Evolutionary conservation across 768 basidiomycete species (phyloP).

Genomic region (Boletus insuetus): DNA sequence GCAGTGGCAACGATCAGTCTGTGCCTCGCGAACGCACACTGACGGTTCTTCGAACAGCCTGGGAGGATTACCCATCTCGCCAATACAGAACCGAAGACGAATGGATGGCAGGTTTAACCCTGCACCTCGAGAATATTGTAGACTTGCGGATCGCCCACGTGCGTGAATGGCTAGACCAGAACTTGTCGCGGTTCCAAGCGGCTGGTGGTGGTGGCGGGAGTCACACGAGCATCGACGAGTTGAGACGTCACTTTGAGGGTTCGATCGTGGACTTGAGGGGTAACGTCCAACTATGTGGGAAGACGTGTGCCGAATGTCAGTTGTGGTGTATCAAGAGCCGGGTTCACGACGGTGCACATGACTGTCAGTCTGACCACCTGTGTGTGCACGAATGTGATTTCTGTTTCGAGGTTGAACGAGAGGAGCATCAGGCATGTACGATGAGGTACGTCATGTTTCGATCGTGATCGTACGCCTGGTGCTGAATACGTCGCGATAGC

Average conservation of each 20-base stretch:
- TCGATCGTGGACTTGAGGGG: conserved; percentile 44
- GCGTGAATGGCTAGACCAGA: conserved; percentile 48
- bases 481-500: conserved; percentile 26
- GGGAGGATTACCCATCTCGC: conserved; percentile 18
- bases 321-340: conserved; percentile 46
- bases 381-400: conserved; percentile 47
- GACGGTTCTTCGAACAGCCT: conserved; percentile 13
- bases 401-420: conserved; percentile 28
- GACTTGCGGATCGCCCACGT: conserved; percentile 48
- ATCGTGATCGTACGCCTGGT: background rate
- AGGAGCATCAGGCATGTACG: conserved; percentile 38
- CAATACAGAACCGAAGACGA: conserved; percentile 22
- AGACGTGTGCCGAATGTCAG: conserved; percentile 47
- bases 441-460: conserved; percentile 39
- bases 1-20: conserved; percentile 14
- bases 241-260: conserved; percentile 44
- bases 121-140: conserved; percentile 39
- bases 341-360: conserved; percentile 45
- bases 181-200: conserved; percentile 45
- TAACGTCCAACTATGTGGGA: conserved; percentile 47
- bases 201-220: conserved; percentile 2
- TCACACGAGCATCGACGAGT: conserved; percentile 43
- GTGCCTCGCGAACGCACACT: conserved; percentile 14
- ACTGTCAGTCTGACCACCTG: conserved; percentile 49
- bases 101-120: conserved; percentile 40